phyloP scores from a whole-genome alignment of 306 rosid genomes.

The Lathyrus tuberosus region DNA sequence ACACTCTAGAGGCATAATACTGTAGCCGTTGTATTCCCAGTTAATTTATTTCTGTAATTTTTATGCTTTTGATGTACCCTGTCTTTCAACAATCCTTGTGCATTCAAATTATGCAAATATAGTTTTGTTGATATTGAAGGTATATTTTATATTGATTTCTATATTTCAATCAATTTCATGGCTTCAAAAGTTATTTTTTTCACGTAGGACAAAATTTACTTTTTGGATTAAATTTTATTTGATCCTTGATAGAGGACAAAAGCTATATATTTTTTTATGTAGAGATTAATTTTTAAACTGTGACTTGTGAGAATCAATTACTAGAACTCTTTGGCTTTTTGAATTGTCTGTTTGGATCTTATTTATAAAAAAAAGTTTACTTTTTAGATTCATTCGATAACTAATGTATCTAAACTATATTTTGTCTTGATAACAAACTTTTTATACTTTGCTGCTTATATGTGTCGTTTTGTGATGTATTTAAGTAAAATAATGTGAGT shows the following conservation, averaged over 20 bases:
- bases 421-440: too few relatives aligned
- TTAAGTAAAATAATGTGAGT: constrained; percentile 18
- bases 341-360: not conserved
- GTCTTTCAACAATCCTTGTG: not conserved
- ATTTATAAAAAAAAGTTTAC: not conserved
- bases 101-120: constrained; percentile 69
- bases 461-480: not conserved
- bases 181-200: not conserved
- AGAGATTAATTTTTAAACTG: not conserved
- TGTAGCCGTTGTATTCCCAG: constrained; percentile 9
- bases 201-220: not conserved
- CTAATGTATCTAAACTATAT: too few relatives aligned
- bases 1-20: constrained; percentile 48
- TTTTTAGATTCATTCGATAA: too few relatives aligned
- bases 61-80: constrained; percentile 7
- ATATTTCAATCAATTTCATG: constrained; percentile 17
- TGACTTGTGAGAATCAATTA: not conserved
- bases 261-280: not conserved
- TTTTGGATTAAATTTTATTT: not conserved
- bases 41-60: constrained; percentile 21
- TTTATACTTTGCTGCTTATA: not conserved
- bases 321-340: constrained; percentile 8
- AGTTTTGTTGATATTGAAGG: constrained; percentile 61
- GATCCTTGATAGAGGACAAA: not conserved
- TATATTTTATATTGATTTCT: constrained; percentile 26